Evolutionary conservation across 106 monocot species (phyloP).

Genomic region (Phalaenopsis aphrodite): DNA sequence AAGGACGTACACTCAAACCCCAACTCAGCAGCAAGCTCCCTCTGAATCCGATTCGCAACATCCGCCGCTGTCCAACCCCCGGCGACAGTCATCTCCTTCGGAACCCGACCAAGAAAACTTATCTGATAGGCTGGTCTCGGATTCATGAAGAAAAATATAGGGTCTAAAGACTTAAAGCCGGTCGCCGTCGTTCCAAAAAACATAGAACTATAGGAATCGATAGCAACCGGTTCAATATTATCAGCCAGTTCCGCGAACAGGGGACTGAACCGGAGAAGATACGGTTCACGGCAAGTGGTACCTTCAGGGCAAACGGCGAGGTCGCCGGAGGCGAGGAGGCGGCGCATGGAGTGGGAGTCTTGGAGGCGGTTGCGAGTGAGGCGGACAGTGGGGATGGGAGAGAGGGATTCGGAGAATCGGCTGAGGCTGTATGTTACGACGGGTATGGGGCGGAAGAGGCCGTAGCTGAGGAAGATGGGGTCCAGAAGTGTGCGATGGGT

Average conservation of each 20-base stretch:
- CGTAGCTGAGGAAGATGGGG: conserved; percentile 47
- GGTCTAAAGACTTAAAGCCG: conserved; percentile 43
- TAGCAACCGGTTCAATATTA: conserved; percentile 36
- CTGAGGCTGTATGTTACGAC: conserved; percentile 89
- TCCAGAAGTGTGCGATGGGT: conserved; percentile 75
- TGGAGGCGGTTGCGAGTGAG: conserved; percentile 45
- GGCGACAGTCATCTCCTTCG: not conserved
- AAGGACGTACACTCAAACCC: conserved; percentile 35
- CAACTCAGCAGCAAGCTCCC: conserved; percentile 17
- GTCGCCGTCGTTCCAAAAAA: conserved; percentile 44
- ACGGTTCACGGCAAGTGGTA: conserved; percentile 63
- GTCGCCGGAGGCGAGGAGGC: conserved; percentile 46
- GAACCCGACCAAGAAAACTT: not conserved
- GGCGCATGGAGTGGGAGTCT: conserved; percentile 38
- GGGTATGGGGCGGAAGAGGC: conserved; percentile 33
- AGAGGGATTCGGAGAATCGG: conserved; percentile 48
- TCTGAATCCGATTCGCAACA: conserved; percentile 34
- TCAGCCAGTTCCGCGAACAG: conserved; percentile 42
- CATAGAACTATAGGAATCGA: conserved; percentile 20
- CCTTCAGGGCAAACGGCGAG: conserved; percentile 88
- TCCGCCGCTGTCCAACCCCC: conserved; percentile 8
- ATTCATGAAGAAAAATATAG: conserved; percentile 58
- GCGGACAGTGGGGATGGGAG: conserved; percentile 61
- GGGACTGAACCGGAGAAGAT: conserved; percentile 47
- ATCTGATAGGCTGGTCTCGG: conserved; percentile 27